Evolutionary conservation across 148 eudicot genomes (phyloP).

Genomic region (Dianthus caryophyllus): DNA sequence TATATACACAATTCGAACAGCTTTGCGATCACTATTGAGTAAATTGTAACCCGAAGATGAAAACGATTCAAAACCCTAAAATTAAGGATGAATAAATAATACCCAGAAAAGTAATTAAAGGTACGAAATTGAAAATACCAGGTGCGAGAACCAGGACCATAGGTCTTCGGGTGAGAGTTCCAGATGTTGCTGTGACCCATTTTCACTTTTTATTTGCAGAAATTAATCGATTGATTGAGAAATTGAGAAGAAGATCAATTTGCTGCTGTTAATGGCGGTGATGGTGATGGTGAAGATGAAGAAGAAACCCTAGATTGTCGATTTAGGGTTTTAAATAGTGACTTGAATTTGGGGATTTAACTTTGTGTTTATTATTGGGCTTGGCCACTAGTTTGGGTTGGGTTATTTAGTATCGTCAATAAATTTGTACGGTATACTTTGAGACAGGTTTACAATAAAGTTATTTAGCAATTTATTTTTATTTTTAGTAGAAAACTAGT

Average conservation of each 20-base stretch:
- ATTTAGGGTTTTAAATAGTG: not conserved
- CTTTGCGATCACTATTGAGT: too few species aligned
- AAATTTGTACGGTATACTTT: too few species aligned
- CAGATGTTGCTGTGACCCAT: constrained; percentile 30
- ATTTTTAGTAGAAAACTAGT: too few species aligned
- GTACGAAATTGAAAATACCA: not conserved
- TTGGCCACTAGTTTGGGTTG: not conserved
- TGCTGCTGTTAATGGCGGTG: not conserved
- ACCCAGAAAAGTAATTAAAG: not conserved
- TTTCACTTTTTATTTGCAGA: not conserved
- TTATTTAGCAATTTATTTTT: too few species aligned
- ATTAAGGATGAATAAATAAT: not conserved
- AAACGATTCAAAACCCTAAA: too few species aligned
- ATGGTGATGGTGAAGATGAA: too few species aligned
- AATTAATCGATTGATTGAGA: not conserved
- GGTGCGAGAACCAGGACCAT: constrained; percentile 29
- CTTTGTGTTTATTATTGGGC: too few species aligned
- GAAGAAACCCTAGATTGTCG: not conserved
- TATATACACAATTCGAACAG: too few species aligned
- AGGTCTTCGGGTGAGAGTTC: constrained; percentile 26
- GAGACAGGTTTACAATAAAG: too few species aligned
- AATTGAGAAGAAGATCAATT: not conserved
- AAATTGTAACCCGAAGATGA: too few species aligned
- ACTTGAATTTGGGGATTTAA: not conserved
- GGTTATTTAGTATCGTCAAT: too few species aligned